These are phyloP conservation scores for Yamadazyma philogaea DNA, from an alignment of 805 yeast genomes.

Conservation along the genomic window DNA sequence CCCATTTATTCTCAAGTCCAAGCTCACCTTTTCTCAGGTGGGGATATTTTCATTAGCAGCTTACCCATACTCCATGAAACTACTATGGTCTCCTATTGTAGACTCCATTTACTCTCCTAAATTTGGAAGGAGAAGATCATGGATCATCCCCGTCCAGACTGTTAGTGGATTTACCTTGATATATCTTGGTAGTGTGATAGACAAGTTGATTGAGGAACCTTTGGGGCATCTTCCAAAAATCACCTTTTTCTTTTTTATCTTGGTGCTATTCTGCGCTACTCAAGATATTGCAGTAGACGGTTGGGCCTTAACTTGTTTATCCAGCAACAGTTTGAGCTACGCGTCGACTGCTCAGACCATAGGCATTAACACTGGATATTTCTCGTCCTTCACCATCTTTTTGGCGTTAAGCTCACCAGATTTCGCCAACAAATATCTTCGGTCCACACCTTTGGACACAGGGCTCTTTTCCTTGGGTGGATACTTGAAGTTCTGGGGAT, in stretches of 20 bases:
- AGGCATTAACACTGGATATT: constrained; percentile 92
- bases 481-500: constrained; percentile 77
- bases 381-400: constrained; percentile 86
- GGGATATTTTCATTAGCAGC: constrained; percentile 90
- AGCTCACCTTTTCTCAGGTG: constrained; percentile 80
- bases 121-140: constrained; percentile 81
- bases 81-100: constrained; percentile 94
- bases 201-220: constrained; percentile 49
- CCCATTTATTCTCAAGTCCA: constrained; percentile 83
- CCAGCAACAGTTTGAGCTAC: constrained; percentile 73
- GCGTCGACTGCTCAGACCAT: constrained; percentile 98
- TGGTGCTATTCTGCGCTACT: constrained; percentile 90
- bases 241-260: constrained; percentile 67
- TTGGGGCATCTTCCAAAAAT: constrained; percentile 49
- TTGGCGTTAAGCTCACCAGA: constrained; percentile 88
- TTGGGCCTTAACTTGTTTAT: constrained; percentile 90
- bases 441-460: constrained; percentile 54
- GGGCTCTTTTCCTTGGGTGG: constrained; percentile 73
- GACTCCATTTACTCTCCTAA: constrained; percentile 72
- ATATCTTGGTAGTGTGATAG: constrained; percentile 58
- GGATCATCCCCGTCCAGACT: constrained; percentile 92
- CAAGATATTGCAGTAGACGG: constrained; percentile 99
- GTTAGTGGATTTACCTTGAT: constrained; percentile 70
- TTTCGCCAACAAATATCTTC: constrained; percentile 81
- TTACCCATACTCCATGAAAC: constrained; percentile 89